These are phyloP conservation scores for Cercospora sojina DNA, from an alignment of 2,329 filamentous ascomycete species.

Conservation along the genomic window DNA sequence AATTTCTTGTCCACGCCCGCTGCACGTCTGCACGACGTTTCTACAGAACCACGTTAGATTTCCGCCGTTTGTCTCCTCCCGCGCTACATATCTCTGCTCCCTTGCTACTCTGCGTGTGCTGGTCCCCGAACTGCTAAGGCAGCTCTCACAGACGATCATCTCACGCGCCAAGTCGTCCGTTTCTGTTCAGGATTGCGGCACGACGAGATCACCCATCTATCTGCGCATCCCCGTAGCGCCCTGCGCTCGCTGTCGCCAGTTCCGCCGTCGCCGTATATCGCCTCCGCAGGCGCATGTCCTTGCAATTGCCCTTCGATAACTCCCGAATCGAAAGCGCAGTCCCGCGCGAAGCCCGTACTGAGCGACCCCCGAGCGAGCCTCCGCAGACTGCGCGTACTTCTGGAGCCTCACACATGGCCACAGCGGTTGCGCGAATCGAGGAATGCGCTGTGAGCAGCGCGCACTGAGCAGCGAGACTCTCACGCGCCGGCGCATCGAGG, in stretches of 20 bases:
- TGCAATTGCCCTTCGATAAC: not conserved
- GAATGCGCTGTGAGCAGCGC: conserved; percentile 4
- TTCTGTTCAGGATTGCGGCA: conserved; percentile 5
- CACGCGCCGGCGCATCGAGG: conserved; percentile 1
- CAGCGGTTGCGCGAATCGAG: conserved; percentile 1
- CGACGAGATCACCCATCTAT: not conserved
- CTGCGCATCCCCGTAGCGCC: not conserved
- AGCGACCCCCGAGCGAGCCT: conserved; percentile 2
- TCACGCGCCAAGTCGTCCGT: conserved; percentile 10
- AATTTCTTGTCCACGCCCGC: not conserved
- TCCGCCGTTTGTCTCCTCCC: not conserved
- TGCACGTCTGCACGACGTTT: not conserved
- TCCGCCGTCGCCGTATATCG: not conserved
- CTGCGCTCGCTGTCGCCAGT: conserved; percentile 1
- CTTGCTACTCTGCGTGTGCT: not conserved
- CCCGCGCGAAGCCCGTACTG: conserved; percentile 9
- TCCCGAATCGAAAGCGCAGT: not conserved
- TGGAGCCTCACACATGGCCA: conserved; percentile 18
- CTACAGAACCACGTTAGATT: not conserved
- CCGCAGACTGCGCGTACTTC: not conserved
- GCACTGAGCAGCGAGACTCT: not conserved
- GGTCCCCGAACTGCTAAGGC: not conserved
- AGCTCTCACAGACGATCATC: not conserved
- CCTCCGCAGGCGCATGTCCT: not conserved
- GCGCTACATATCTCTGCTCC: not conserved